A percentile compares a stretch with the other conserved stretches of the same genome.
phyloP scores from a whole-genome alignment of 106 monocot species.

The Apostasia shenzhenica region DNA sequence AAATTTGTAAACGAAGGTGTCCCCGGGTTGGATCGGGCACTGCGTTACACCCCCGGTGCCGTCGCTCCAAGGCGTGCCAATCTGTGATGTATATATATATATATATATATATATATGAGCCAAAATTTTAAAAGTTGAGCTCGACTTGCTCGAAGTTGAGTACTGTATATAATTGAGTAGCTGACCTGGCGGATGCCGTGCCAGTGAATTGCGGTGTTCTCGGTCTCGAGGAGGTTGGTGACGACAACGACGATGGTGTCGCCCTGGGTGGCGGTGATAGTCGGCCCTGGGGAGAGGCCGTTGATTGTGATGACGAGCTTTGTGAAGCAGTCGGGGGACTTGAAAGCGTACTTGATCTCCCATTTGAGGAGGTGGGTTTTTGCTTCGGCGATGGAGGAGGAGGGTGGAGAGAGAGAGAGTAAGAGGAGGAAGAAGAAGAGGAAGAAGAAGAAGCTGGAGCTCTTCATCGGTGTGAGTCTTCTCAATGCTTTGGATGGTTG shows the following conservation, averaged over 20 bases:
- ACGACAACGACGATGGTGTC: conserved; percentile 68
- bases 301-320: conserved; percentile 65
- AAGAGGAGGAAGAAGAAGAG: not conserved
- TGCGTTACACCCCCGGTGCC: conserved; percentile 79
- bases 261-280: conserved; percentile 63
- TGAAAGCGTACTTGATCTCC: conserved; percentile 55
- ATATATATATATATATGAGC: too few species aligned
- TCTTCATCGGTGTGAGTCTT: too few species aligned
- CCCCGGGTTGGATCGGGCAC: conserved; percentile 72
- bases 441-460: too few species aligned
- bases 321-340: conserved; percentile 67
- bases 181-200: conserved; percentile 80
- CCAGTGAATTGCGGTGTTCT: conserved; percentile 81
- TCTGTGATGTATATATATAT: conserved; percentile 15
- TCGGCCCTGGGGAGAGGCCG: conserved; percentile 64
- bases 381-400: conserved; percentile 7
- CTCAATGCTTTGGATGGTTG: too few species aligned
- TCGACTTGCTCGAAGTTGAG: not conserved
- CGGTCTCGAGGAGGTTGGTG: conserved; percentile 49
- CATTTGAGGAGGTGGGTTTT: conserved; percentile 26
- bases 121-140: too few species aligned
- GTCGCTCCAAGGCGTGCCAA: conserved; percentile 83
- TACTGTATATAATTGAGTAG: not conserved
- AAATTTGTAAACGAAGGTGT: conserved; percentile 67
- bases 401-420: not conserved